Conservation (phyloP, 2,329 filamentous ascomycete genomes). For the Sordariomycetes sp. region DNA sequence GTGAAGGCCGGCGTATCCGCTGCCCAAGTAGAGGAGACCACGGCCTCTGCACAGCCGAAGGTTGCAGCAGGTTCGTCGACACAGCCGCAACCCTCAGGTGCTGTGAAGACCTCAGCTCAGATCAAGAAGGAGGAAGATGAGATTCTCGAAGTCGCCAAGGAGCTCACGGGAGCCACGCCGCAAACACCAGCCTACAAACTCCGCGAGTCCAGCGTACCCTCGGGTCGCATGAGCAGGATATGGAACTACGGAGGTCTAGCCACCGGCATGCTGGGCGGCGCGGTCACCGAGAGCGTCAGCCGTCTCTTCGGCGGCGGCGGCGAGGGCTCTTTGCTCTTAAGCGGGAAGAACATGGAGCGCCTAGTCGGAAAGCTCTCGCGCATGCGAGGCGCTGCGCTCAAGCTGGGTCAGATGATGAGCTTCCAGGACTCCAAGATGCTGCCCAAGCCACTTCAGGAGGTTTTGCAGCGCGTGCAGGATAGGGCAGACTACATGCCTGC, state of each 20-base stretch:
- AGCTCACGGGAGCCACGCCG: constrained; percentile 9
- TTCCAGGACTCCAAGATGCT: constrained; percentile 97
- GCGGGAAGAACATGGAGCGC: constrained; percentile 82
- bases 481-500: constrained; percentile 96
- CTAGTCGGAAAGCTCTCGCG: constrained; percentile 86
- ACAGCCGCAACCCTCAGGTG: constrained; percentile 1
- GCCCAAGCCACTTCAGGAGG: constrained; percentile 75
- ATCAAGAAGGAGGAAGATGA: constrained; percentile 7
- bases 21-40: background rate
- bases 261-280: constrained; percentile 90
- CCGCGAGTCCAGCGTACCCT: constrained; percentile 82
- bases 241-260: constrained; percentile 95
- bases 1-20: background rate
- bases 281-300: constrained; percentile 75
- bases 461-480: constrained; percentile 90
- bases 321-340: constrained; percentile 75
- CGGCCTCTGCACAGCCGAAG: background rate
- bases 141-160: constrained; percentile 15
- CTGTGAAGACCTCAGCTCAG: no score
- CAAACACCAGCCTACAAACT: constrained; percentile 50
- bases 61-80: constrained; percentile 2
- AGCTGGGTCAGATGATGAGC: constrained; percentile 95
- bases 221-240: constrained; percentile 74
- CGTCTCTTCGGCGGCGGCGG: constrained; percentile 62
- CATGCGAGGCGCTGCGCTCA: constrained; percentile 95